A percentile compares a stretch with the other conserved stretches of the same genome.
phyloP scores from a whole-genome alignment of 768 basidiomycete genomes.

The Hemileccinum rubropunctum region DNA sequence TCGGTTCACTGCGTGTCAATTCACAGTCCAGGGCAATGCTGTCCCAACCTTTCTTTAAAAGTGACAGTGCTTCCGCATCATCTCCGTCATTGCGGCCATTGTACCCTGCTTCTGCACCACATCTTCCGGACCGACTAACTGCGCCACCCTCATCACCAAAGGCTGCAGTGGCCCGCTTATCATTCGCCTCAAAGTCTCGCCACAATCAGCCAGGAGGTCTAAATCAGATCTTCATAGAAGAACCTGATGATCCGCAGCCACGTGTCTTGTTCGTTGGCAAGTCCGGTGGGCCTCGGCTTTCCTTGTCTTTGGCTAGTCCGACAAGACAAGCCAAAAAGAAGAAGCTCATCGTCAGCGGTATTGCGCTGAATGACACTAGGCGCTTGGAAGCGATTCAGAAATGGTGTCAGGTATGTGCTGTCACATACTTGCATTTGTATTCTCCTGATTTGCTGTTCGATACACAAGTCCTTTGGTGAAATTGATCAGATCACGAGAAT shows the following conservation, averaged over 20 bases:
- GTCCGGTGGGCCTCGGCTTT: conserved; percentile 24
- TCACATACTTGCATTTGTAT: background rate
- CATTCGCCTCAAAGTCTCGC: conserved; percentile 27
- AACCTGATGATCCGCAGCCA: conserved; percentile 26
- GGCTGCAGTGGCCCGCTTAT: conserved; percentile 30
- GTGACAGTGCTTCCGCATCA: conserved; percentile 20
- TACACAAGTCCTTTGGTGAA: conserved; percentile 66
- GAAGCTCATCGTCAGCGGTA: conserved; percentile 68
- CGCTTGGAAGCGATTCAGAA: conserved; percentile 66
- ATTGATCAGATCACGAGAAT: conserved; percentile 67
- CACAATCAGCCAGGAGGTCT: conserved; percentile 9
- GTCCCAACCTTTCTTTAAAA: conserved; percentile 36
- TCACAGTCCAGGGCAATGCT: conserved; percentile 24
- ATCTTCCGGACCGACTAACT: conserved; percentile 37
- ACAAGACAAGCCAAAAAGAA: conserved; percentile 52
- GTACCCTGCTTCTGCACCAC: conserved; percentile 37
- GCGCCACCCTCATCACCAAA: conserved; percentile 30
- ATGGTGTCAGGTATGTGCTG: conserved; percentile 69
- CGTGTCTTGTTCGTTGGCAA: conserved; percentile 30
- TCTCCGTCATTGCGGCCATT: conserved; percentile 38
- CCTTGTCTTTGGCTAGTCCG: conserved; percentile 32
- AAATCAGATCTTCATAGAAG: conserved; percentile 27
- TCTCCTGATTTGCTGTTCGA: conserved; percentile 10
- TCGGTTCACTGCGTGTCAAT: conserved; percentile 32
- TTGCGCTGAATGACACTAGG: conserved; percentile 54